A percentile compares a stretch with the other conserved stretches of the same genome.
phyloP scores from a whole-genome alignment of 2,329 filamentous ascomycete species.

The Herpotrichia juniperi region DNA sequence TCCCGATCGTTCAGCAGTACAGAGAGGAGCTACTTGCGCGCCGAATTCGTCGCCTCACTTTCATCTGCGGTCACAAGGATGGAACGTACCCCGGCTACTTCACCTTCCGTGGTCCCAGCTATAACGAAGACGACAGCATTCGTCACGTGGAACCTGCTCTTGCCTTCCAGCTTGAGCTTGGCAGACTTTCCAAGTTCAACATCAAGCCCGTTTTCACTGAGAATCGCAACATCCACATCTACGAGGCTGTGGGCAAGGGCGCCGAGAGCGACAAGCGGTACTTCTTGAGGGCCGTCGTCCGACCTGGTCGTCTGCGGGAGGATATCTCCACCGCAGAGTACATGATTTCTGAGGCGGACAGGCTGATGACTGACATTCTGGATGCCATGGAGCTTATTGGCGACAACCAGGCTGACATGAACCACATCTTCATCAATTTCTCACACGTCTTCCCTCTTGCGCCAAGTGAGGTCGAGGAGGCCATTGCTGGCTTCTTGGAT shows the following conservation, averaged over 20 bases:
- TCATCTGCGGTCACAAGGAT: slow-evolving; percentile 94
- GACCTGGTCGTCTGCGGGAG: slow-evolving; percentile 90
- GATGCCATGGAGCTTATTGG: slow-evolving; percentile 98
- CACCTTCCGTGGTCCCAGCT: slow-evolving; percentile 93
- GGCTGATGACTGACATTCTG: slow-evolving; percentile 95
- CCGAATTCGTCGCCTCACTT: slow-evolving; percentile 86
- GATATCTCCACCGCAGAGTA: slow-evolving; percentile 99
- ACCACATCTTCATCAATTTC: slow-evolving; percentile 99
- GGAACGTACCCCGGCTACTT: slow-evolving; percentile 96
- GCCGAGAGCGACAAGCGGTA: slow-evolving; percentile 97
- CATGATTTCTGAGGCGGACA: slow-evolving; percentile 94
- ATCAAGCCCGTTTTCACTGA: slow-evolving; percentile 99
- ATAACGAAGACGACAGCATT: slow-evolving; percentile 91
- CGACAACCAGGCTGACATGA: slow-evolving; percentile 98
- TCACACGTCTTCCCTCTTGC: slow-evolving; percentile 93
- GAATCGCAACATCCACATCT: slow-evolving; percentile 99
- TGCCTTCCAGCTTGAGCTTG: slow-evolving; percentile 97
- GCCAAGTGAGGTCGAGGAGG: slow-evolving; percentile 88
- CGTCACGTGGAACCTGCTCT: slow-evolving; percentile 96
- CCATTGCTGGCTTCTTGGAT: slow-evolving; percentile 92
- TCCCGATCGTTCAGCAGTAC: slow-evolving; percentile 76
- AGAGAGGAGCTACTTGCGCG: slow-evolving; percentile 83
- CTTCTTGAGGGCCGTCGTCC: slow-evolving; percentile 95
- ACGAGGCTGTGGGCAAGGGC: slow-evolving; percentile 93
- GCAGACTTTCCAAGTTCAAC: slow-evolving; percentile 92